Conservation (phyloP, 495 filamentous ascomycete species). For the Lasiosphaeriaceae sp. region DNA sequence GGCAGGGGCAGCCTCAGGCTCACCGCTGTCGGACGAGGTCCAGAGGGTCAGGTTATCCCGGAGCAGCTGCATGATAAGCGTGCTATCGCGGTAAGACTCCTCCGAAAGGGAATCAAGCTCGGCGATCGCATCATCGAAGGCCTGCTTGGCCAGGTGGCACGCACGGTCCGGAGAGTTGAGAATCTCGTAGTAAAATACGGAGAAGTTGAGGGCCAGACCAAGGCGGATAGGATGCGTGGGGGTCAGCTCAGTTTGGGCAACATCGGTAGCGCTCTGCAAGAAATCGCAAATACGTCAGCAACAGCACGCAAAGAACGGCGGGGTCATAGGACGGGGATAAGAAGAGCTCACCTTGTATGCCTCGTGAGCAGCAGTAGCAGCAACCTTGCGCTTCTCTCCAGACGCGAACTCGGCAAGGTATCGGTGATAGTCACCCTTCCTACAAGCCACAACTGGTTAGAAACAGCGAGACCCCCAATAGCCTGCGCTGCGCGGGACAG, state of each 20-base stretch:
- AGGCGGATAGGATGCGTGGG: constrained; percentile 98
- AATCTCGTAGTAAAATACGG: constrained; percentile 99
- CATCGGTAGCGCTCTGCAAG: constrained; percentile 87
- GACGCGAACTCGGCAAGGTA: constrained; percentile 99
- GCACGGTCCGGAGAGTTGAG: constrained; percentile 98
- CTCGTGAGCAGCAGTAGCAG: constrained; percentile 94
- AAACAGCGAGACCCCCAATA: background rate
- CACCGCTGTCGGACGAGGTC: constrained; percentile 92
- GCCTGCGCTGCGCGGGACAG: background rate
- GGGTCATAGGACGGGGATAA: background rate
- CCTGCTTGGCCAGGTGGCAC: constrained; percentile 98
- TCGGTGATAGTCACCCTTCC: constrained; percentile 99
- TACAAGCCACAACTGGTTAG: constrained; percentile 29
- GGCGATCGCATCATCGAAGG: constrained; percentile 98
- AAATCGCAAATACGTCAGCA: constrained; percentile 10
- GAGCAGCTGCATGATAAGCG: constrained; percentile 99
- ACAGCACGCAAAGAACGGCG: background rate
- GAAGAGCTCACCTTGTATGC: constrained; percentile 80
- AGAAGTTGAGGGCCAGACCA: constrained; percentile 98
- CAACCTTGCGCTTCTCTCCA: constrained; percentile 97
- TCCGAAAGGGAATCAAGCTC: constrained; percentile 98
- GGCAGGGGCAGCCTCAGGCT: constrained; percentile 62
- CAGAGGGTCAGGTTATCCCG: constrained; percentile 99
- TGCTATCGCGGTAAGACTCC: constrained; percentile 99
- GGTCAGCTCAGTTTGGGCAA: constrained; percentile 94